Evolutionary conservation across 2,329 filamentous ascomycete species (phyloP).

Genomic region (Hirsutella rhossiliensis): DNA sequence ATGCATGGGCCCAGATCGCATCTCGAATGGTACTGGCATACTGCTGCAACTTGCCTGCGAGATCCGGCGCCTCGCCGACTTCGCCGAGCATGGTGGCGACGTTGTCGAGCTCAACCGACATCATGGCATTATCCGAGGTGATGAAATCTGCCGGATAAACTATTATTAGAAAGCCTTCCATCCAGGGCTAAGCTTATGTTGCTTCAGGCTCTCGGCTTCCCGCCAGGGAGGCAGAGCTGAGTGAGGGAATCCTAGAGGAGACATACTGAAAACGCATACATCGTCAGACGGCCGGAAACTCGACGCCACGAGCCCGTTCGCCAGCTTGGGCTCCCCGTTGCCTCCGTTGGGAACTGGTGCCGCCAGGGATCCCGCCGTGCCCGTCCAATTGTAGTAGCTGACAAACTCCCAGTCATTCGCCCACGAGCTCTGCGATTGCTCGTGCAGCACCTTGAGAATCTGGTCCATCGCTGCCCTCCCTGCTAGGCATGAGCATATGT

Average conservation of each 20-base stretch:
- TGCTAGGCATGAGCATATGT: slow-evolving; percentile 23
- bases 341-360: slow-evolving; percentile 50
- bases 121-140: slow-evolving; percentile 20
- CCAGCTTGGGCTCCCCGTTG: slow-evolving; percentile 64
- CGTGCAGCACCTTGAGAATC: slow-evolving; percentile 12
- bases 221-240: too few species aligned
- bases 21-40: slow-evolving; percentile 51
- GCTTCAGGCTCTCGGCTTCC: too few species aligned
- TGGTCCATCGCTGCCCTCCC: slow-evolving; percentile 45
- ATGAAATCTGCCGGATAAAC: slow-evolving; percentile 34
- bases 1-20: slow-evolving; percentile 45
- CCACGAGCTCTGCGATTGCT: slow-evolving; percentile 15
- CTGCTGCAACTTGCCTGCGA: slow-evolving; percentile 30
- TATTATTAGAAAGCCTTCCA: not conserved
- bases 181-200: too few species aligned
- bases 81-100: slow-evolving; percentile 51
- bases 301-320: slow-evolving; percentile 65
- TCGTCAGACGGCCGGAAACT: slow-evolving; percentile 80
- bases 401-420: slow-evolving; percentile 11
- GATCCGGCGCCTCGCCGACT: slow-evolving; percentile 57
- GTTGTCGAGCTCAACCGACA: slow-evolving; percentile 39
- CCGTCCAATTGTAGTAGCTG: slow-evolving; percentile 18
- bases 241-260: not conserved
- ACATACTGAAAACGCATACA: slow-evolving; percentile 51
- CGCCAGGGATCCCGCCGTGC: slow-evolving; percentile 11